Percentiles rank a stretch among this genome's conserved stretches.
phyloP scores from a whole-genome alignment of 352 stramenopile genomes.

The Phytopythium sindhum region DNA sequence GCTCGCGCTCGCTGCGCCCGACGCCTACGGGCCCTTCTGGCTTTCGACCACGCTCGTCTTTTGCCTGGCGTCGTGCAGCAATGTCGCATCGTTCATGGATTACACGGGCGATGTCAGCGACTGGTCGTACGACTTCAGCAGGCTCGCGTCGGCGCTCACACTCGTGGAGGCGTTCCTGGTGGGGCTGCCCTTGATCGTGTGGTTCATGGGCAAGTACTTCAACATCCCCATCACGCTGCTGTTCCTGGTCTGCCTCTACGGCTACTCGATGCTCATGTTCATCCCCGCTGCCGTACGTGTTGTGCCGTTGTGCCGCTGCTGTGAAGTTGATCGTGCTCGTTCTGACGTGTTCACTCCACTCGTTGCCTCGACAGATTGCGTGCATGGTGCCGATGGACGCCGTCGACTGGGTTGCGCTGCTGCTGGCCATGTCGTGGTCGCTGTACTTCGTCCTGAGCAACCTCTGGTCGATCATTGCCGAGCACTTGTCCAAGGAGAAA shows the following conservation, averaged over 20 bases:
- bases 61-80: conserved; percentile 80
- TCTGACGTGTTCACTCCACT: not conserved
- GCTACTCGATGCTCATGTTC: conserved; percentile 82
- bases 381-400: conserved; percentile 71
- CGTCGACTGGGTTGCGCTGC: conserved; percentile 77
- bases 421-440: conserved; percentile 83
- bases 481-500: conserved; percentile 85
- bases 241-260: conserved; percentile 83
- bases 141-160: conserved; percentile 71
- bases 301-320: not conserved
- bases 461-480: conserved; percentile 68
- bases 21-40: conserved; percentile 85
- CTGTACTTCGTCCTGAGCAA: conserved; percentile 82
- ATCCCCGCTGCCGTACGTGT: conserved; percentile 68
- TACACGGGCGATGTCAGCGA: conserved; percentile 51
- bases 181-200: conserved; percentile 70
- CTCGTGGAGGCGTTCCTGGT: conserved; percentile 77
- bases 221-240: conserved; percentile 70
- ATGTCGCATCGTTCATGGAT: conserved; percentile 79
- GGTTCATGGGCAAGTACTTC: conserved; percentile 77
- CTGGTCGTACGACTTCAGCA: conserved; percentile 85
- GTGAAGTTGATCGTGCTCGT: conserved; percentile 2
- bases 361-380: conserved; percentile 42
- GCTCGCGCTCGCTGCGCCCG: conserved; percentile 46
- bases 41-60: conserved; percentile 86